Evolutionary conservation across 202 grass and related monocot species (phyloP), one percentile per base, ranked within the genome.

Genomic region (Tripidium arundinaceum): DNA sequence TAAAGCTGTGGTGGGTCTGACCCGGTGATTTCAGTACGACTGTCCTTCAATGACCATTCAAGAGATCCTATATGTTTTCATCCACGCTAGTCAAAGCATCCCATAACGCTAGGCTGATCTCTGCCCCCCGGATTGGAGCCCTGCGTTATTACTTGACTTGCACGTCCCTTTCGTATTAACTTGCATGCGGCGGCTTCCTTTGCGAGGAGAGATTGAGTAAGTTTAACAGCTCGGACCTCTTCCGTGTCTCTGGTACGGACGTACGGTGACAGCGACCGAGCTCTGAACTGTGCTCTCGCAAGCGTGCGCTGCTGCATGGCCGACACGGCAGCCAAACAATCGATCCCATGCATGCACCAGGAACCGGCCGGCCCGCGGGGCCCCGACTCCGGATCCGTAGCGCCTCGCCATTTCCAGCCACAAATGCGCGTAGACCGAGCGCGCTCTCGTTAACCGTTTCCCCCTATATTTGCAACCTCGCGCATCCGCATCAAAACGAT

Each of bases 131-230:
- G 29, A 54, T 50, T 54, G 1, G 60, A 40, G 8, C 11, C 34
- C 33, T 19, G 0, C 22, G 9, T 38, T 8, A 18, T 10, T 31
- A 18, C 37, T 73, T 49, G 74, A 46, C 80, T 79, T 59, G 61
- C 80, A 50, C 19, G 75, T 52, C 80, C 61, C 62, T 69, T 31
- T 79, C 86, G 64, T 27, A 29, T 68, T 57, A 27, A 68, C 33
- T 40, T 57, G 13, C 16, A 50, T 50, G 16, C 6, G 12, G 4
- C 18, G 33, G 7, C 12, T 69, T 37, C 61, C 24, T 1, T 8
- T 4, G 3, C 26, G 10, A 10, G 11, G 19, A 21, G 42, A 37
- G 29, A 55, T 66, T 68, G 62, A 21, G 52, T 15, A 27, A n/a
- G 8, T 14, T 45, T 60, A 47, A 46, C 50, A 52, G 49, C 18